Conservation (phyloP, 1,284 basidiomycete genomes). For the Cutaneotrichosporon spelunceum region DNA sequence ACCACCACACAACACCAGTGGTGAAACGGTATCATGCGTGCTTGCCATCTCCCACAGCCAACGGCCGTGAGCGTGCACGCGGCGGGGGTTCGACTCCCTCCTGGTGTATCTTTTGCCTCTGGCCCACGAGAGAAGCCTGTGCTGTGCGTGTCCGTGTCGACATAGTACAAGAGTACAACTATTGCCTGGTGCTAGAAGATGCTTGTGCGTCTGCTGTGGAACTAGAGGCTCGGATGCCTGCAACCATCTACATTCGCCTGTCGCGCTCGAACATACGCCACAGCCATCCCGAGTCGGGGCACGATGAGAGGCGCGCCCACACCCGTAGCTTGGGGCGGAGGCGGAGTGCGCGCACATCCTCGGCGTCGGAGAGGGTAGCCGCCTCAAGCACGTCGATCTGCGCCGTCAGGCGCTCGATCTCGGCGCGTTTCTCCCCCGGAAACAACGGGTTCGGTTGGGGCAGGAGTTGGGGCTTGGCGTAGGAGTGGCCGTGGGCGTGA, state of each 20-base stretch:
- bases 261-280: neutral
- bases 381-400: neutral
- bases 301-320: neutral
- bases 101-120: neutral
- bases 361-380: neutral
- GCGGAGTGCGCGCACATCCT: neutral
- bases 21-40: neutral
- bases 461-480: too few species aligned
- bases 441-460: too few species aligned
- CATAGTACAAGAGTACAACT: neutral
- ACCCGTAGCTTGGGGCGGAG: neutral
- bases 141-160: neutral
- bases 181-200: neutral
- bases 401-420: neutral
- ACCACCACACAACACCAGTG: neutral
- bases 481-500: neutral
- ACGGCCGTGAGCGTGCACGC: neutral
- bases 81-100: neutral
- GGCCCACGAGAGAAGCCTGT: neutral
- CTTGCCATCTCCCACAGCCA: neutral
- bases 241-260: neutral
- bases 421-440: neutral
- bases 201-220: neutral
- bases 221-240: neutral
- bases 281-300: neutral